Evolutionary conservation across 768 basidiomycete species (phyloP).

Genomic region (Psilocybe sp.): DNA sequence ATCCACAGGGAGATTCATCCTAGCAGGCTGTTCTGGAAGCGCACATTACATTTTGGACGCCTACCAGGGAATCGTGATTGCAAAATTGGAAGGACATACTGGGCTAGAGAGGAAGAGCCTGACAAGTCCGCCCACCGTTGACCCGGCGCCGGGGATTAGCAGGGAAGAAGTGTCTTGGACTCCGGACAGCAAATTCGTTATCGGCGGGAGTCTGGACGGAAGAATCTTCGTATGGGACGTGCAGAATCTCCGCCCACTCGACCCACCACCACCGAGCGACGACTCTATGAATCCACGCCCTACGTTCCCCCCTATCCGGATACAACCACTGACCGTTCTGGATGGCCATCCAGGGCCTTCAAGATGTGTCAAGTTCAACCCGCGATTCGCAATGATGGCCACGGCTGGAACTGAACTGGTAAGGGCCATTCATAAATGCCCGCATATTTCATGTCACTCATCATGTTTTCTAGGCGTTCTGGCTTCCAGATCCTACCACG

Average conservation of each 20-base stretch:
- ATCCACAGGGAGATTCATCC: slow-evolving; percentile 82
- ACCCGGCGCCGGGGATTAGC: slow-evolving; percentile 75
- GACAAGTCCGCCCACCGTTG: slow-evolving; percentile 49
- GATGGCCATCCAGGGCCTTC: slow-evolving; percentile 84
- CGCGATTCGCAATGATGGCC: slow-evolving; percentile 84
- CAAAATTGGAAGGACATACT: slow-evolving; percentile 80
- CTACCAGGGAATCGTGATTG: slow-evolving; percentile 80
- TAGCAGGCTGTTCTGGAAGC: slow-evolving; percentile 90
- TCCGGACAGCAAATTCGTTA: slow-evolving; percentile 87
- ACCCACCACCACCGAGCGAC: slow-evolving; percentile 45
- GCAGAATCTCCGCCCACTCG: slow-evolving; percentile 50
- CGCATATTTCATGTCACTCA: not conserved
- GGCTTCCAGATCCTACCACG: slow-evolving; percentile 53
- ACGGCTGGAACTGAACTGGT: slow-evolving; percentile 81
- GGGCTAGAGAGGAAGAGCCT: slow-evolving; percentile 76
- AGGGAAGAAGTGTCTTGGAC: slow-evolving; percentile 96
- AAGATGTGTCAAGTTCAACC: slow-evolving; percentile 89
- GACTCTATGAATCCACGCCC: too few relatives aligned
- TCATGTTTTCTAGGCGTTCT: slow-evolving; percentile 35
- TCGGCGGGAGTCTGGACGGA: slow-evolving; percentile 85
- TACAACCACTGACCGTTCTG: slow-evolving; percentile 41
- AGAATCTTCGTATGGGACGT: slow-evolving; percentile 87
- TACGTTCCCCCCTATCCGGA: slow-evolving; percentile 46
- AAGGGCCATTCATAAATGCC: slow-evolving; percentile 1
- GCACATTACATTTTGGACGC: slow-evolving; percentile 94